Evolutionary conservation across 129 eudicot species (phyloP).

Genomic region (Arctium minus): DNA sequence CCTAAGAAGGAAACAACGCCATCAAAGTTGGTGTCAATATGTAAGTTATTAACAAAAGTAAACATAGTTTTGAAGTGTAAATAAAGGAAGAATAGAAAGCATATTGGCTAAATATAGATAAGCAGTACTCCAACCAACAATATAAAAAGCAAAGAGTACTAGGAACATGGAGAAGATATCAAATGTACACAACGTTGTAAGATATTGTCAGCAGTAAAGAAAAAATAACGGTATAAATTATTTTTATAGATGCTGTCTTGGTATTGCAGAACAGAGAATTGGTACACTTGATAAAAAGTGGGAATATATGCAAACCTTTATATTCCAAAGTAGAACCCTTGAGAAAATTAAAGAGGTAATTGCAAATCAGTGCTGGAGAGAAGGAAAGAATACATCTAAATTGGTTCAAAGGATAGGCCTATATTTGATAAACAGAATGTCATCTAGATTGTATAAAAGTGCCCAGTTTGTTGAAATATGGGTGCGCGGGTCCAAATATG

Average conservation of each 20-base stretch:
- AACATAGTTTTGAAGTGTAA: not conserved
- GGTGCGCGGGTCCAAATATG: not conserved
- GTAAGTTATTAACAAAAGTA: not conserved
- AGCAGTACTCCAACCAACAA: not conserved
- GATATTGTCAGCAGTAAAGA: not conserved
- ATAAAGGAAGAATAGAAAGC: not conserved
- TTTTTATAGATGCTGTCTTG: not conserved
- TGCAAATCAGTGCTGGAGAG: not conserved
- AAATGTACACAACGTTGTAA: not conserved
- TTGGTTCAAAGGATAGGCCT: not conserved
- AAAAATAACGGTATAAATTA: not conserved
- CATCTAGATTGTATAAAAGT: not conserved
- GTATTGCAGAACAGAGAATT: not conserved
- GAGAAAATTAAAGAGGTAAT: not conserved
- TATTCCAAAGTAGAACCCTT: not conserved
- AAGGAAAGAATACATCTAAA: not conserved
- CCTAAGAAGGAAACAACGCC: constrained; percentile 32
- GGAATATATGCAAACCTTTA: not conserved
- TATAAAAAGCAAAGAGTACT: not conserved
- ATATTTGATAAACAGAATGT: not conserved
- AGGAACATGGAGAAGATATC: not conserved
- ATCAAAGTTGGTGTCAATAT: not conserved
- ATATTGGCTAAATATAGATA: constrained; percentile 6
- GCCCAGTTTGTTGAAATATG: not conserved
- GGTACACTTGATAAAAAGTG: not conserved